Evolutionary conservation across 371 early-diverging fungal species (phyloP).

Genomic region (Rhizopus microsporus): DNA sequence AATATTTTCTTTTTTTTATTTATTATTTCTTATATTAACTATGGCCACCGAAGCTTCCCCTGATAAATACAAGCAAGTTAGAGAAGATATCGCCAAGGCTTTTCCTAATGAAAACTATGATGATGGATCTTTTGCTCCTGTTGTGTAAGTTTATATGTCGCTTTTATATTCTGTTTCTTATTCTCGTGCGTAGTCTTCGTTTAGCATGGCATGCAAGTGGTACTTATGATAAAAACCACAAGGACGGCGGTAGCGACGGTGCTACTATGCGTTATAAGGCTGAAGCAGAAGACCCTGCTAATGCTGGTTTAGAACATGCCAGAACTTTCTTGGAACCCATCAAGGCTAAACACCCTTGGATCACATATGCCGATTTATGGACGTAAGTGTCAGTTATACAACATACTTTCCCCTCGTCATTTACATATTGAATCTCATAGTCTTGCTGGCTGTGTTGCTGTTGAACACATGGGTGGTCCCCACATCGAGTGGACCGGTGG

Average conservation of each 20-base stretch:
- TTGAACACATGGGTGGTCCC: constrained; percentile 86
- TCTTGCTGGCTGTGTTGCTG: constrained; percentile 81
- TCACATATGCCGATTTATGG: constrained; percentile 83
- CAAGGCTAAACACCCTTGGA: constrained; percentile 71
- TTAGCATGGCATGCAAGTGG: constrained; percentile 88
- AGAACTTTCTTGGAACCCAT: constrained; percentile 74
- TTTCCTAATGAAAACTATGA: constrained; percentile 72
- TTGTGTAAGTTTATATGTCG: constrained; percentile 50
- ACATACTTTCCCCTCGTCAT: constrained; percentile 10
- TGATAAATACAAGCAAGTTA: constrained; percentile 52
- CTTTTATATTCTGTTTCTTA: constrained; percentile 5
- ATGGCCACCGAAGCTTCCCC: constrained; percentile 48
- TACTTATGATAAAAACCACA: constrained; percentile 70
- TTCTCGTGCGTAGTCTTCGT: constrained; percentile 55
- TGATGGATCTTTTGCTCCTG: constrained; percentile 83
- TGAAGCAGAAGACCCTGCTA: constrained; percentile 77
- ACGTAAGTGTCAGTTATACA: constrained; percentile 60
- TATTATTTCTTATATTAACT: constrained; percentile 22
- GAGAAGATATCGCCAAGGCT: constrained; percentile 61
- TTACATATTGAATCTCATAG: constrained; percentile 45
- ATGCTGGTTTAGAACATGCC: constrained; percentile 77
- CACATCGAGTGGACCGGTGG: constrained; percentile 79
- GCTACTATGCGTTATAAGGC: constrained; percentile 74
- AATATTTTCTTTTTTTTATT: constrained; percentile 8
- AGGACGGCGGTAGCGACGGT: constrained; percentile 82